phyloP scores from a whole-genome alignment of 345 rosid genomes.

The Raphanus raphanistrum region DNA sequence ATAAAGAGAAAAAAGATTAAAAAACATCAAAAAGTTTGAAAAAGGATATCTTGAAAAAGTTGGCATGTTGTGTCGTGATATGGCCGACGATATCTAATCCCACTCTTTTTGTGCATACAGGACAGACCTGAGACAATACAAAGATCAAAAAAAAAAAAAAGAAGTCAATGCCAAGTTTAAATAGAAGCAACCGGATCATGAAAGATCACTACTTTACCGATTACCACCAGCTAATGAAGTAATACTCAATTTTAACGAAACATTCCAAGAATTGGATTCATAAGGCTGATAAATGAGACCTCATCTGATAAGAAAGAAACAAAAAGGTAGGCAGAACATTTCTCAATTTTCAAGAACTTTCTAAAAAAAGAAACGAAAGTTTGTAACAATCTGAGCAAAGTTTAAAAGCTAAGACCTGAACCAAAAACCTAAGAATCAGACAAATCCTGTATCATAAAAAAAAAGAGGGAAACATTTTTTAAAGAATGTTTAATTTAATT shows the following conservation, averaged over 20 bases:
- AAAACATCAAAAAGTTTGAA: neutral
- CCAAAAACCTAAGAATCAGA: neutral
- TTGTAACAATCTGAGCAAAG: neutral
- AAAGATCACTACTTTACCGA: slow-evolving; percentile 34
- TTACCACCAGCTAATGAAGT: slow-evolving; percentile 21
- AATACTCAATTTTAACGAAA: slow-evolving; percentile 13
- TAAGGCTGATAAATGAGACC: neutral
- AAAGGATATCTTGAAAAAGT: slow-evolving; percentile 77
- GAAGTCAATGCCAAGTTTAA: neutral
- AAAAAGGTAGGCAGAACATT: slow-evolving; percentile 15
- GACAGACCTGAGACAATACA: slow-evolving; percentile 59
- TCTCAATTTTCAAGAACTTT: neutral
- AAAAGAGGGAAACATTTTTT: no score
- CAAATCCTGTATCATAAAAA: neutral
- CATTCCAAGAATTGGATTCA: slow-evolving; percentile 23
- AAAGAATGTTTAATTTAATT: slow-evolving; percentile 4
- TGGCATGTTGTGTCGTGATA: slow-evolving; percentile 70
- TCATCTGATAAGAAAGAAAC: slow-evolving; percentile 41
- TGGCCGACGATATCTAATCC: slow-evolving; percentile 74
- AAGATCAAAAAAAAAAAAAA: neutral
- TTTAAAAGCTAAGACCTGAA: neutral
- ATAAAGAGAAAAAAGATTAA: neutral
- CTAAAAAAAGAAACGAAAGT: neutral
- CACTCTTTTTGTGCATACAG: slow-evolving; percentile 70
- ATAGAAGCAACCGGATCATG: slow-evolving; percentile 10